Base-by-base conservation (phyloP, 2,329 filamentous ascomycete species). In the Pseudogymnoascus sp. region DNA sequence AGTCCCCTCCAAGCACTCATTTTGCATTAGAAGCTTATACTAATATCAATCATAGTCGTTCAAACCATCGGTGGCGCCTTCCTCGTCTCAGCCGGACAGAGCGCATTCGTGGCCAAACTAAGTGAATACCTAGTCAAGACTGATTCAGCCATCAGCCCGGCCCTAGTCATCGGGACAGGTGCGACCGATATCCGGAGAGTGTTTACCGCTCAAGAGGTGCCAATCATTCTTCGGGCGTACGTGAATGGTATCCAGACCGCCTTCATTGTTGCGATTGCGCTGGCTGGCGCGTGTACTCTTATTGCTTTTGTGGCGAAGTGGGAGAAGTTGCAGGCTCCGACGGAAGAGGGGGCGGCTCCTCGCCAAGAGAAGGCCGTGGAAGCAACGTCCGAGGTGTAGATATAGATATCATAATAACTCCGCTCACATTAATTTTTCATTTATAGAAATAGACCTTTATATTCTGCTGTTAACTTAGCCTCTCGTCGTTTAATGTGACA, bases 51-150 rank as follows among this genome's bases (percentile, higher is more conserved):
- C 64, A 65, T 76, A 67, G 86, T 86, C 68, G 75, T 78, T 38
- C 83, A 86, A 71, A 83, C 83, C 66, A 77, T 86, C 1, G 84
- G 83, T 11, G 83, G 82, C 33, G 82, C 83, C 33, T 74, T 86
- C 19, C 84, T 84, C 65, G 81, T 84, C 3, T 79, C 82, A 1
- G 80, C 84, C 21, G 83, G 82, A 0, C 81, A 86, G 70, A 80
- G 80, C 3, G 78, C 84, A 40, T 73, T 74, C 69, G 72, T 65
- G 13, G 72, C 73, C 50, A 70, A 69, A 9, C 63, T 73, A 6
- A 67, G 60, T 3, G 65, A 65, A 23, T 31, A 66, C 5, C n/a
- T 80, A 0, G 53, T 63, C 0, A 17, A 40, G 5, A 70, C 72
- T 28, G 72, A 72, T 53, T 70, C 75, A 61, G 21, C 63, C 35